Conservation (phyloP, 345 rosid genomes). For the Linum trigynum region DNA sequence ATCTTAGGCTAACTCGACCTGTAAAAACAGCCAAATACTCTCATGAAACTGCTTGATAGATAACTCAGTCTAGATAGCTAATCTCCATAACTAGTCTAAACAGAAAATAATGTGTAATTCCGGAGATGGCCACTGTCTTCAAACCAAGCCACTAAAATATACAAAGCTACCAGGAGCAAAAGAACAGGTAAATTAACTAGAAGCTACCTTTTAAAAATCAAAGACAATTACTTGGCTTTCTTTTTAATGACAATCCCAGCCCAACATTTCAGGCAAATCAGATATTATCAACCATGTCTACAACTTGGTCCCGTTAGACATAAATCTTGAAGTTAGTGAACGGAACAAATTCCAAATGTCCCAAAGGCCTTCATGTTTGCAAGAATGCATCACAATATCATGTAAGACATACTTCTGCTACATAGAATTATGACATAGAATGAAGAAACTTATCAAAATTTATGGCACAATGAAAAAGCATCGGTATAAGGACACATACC, state of each 20-base stretch:
- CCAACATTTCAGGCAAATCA: not conserved
- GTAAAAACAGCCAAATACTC: not conserved
- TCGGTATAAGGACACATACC: slow-evolving; percentile 39
- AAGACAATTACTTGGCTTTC: not conserved
- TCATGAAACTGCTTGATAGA: not conserved
- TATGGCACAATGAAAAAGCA: not conserved
- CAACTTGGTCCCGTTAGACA: not conserved
- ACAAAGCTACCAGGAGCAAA: not conserved
- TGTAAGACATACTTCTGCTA: not conserved
- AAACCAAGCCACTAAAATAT: not conserved
- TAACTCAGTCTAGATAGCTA: not conserved
- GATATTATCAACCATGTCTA: not conserved
- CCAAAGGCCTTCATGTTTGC: not conserved
- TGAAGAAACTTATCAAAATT: not conserved
- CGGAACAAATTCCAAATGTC: not conserved
- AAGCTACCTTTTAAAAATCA: not conserved
- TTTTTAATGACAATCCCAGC: not conserved
- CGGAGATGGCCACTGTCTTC: not conserved
- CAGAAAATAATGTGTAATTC: no score
- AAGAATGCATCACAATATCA: not conserved
- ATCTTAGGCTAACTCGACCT: not conserved
- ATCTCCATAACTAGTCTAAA: no score
- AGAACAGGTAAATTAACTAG: not conserved
- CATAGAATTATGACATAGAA: not conserved
- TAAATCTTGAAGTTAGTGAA: not conserved